phyloP scores from a whole-genome alignment of 306 rosid genomes.

The Cyclanthera cordifolia region DNA sequence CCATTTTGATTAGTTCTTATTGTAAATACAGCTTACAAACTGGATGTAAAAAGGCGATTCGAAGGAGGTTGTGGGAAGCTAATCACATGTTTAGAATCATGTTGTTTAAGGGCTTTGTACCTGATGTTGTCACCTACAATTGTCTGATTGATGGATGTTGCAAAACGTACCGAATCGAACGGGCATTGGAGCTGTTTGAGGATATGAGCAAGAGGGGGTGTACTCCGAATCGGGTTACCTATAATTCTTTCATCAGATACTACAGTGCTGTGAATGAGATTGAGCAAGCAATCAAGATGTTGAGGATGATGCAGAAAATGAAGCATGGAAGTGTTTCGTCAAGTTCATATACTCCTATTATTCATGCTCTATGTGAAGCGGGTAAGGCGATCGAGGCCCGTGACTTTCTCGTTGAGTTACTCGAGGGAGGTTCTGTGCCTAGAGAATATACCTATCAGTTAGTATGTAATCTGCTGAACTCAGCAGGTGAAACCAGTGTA shows the following conservation, averaged over 20 bases:
- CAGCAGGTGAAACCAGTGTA: slow-evolving; percentile 29
- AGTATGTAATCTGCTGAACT: slow-evolving; percentile 37
- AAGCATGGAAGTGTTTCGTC: slow-evolving; percentile 43
- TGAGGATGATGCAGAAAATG: slow-evolving; percentile 49
- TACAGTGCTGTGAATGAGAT: slow-evolving; percentile 69
- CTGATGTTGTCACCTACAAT: slow-evolving; percentile 81
- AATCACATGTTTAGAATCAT: slow-evolving; percentile 62
- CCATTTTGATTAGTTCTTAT: slow-evolving; percentile 55
- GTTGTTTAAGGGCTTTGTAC: slow-evolving; percentile 65
- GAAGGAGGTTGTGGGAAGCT: slow-evolving; percentile 78
- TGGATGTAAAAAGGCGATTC: slow-evolving; percentile 61
- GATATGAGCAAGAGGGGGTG: slow-evolving; percentile 65
- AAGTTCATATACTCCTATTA: slow-evolving; percentile 68
- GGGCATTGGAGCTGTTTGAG: slow-evolving; percentile 68
- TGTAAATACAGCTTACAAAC: slow-evolving; percentile 54
- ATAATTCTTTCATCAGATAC: slow-evolving; percentile 61
- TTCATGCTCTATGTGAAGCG: slow-evolving; percentile 62
- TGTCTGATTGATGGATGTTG: slow-evolving; percentile 81
- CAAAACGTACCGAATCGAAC: slow-evolving; percentile 47
- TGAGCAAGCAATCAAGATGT: slow-evolving; percentile 55
- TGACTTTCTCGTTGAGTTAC: slow-evolving; percentile 55
- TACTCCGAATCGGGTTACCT: slow-evolving; percentile 59
- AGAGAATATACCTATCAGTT: slow-evolving; percentile 69
- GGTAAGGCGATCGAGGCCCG: slow-evolving; percentile 56
- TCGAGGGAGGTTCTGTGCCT: slow-evolving; percentile 54